Evolutionary conservation across 2,329 filamentous ascomycete species (phyloP), one percentile per base, ranked within the genome.

Genomic region (Stenocarpella maydis): DNA sequence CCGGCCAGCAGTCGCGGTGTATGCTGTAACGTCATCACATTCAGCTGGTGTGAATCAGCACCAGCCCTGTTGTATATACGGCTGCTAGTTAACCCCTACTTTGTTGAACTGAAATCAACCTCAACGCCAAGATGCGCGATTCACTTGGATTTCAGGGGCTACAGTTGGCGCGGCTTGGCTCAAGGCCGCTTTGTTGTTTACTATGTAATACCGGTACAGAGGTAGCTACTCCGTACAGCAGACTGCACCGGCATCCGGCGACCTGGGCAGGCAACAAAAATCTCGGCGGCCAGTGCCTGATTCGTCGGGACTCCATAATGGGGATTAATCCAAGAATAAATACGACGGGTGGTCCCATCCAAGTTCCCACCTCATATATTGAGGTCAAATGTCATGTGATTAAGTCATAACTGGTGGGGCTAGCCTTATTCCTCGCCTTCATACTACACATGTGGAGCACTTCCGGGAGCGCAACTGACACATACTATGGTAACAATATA

Each of bases 341-440:
- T 45, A 47, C 41, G 26, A 34, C 31, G 19, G 52, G 34, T 7
- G 12, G 34, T 7, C 34, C 34, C 34, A 5, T 8, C n/a, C n/a
- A n/a, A n/a, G n/a, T 24, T 41, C 7, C 4, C 28, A 3, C 15
- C 41, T n/a, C 41, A 49, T 37, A 47, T 47, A n/a, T 34, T 61
- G 41, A 61, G 58, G 58, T 61, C 9, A 4, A 24, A n/a, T 12
- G 58, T 61, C 41, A 61, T 61, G 41, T 61, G 41, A 61, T 31
- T 14, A 61, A 6, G 1, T n/a, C n/a, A n/a, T n/a, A n/a, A n/a
- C n/a, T 47, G n/a, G 28, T 61, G 41, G 58, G n/a, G 34, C 58
- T n/a, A 61, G 41, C 12, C n/a, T 21, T 19, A 37, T 37, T 19
- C 41, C 39, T 47, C 28, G 58, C 34, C 41, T 47, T 61, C 58